Base-by-base conservation (phyloP, 257 asterid genomes). In the Nicotiana tabacum region DNA sequence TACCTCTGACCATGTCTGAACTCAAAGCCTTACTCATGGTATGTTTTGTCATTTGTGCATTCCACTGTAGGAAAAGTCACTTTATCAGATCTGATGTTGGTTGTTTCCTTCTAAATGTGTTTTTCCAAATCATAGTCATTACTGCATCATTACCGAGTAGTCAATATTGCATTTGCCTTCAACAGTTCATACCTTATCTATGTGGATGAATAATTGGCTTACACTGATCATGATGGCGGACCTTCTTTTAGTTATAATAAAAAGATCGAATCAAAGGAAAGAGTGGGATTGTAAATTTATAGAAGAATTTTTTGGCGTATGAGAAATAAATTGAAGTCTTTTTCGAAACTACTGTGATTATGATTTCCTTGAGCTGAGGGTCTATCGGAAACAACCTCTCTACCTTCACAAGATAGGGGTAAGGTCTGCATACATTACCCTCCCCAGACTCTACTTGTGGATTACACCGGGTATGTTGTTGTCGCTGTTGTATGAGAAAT, bases 21-120 rank as follows among this genome's bases (percentile, higher is more conserved):
- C 85, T 94, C 56, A 94, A 92, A 90, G 92, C 97, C 84, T 68
- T 94, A 10, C 90, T 94, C 87, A 92, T 91, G 97, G 98, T 93
- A 89, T 27, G 70, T 1, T 16, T 33, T 13, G 10, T 61, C 74
- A 61, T n/a, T 56, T 32, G 51, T 21, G 58, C 78, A 39, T 39
- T 29, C 6, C 12, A 5, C 57, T 70, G 3, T 9, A 21, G 21
- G 78, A 70, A 11, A 70, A 21, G 30, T 35, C 30, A 66, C 48
- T 32, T 66, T 16, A 66, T 32, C 33, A 33, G 48, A 66, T 66
- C 24, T 66, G 51, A 15, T 66, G 46, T 66, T 66, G 13, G 43
- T 17, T 57, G 64, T 57, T 66, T 66, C 21, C 72, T 66, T 66
- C 24, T 30, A 32, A 32, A 66, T 30, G 8, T 30, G 43, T 30